Evolutionary conservation across 176 grass and related monocot species (phyloP).

Genomic region (Oryza meridionalis): DNA sequence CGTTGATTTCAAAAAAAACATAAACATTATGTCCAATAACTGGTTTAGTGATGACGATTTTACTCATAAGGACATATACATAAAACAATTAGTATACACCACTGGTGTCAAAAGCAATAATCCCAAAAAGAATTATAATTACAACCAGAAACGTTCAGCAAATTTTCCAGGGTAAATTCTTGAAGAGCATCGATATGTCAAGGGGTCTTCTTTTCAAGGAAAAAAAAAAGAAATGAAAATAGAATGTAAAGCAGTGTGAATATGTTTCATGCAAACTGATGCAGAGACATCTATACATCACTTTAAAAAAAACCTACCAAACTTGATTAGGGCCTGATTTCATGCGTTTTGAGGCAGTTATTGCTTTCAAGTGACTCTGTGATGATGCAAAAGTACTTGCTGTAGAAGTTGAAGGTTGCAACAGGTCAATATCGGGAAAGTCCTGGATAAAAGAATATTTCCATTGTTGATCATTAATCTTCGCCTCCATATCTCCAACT

Average conservation of each 20-base stretch:
- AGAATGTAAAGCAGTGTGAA: slow-evolving; percentile 22
- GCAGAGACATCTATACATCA: slow-evolving; percentile 9
- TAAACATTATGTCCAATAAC: background rate
- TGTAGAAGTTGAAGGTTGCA: slow-evolving; percentile 76
- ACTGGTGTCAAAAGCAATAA: background rate
- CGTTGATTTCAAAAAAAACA: slow-evolving; percentile 19
- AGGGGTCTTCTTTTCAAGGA: background rate
- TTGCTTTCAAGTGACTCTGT: slow-evolving; percentile 88
- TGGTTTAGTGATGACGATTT: background rate
- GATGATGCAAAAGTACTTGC: slow-evolving; percentile 68
- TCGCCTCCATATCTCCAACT: slow-evolving; percentile 79
- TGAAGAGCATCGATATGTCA: background rate
- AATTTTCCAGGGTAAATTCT: slow-evolving; percentile 13
- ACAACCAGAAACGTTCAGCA: slow-evolving; percentile 15
- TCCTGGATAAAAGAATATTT: slow-evolving; percentile 71
- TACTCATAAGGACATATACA: background rate
- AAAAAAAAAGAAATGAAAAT: slow-evolving; percentile 7
- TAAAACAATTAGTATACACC: background rate
- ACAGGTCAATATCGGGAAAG: slow-evolving; percentile 86
- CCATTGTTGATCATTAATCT: slow-evolving; percentile 73
- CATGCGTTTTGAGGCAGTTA: slow-evolving; percentile 96
- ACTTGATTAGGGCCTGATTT: slow-evolving; percentile 88
- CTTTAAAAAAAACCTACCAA: slow-evolving; percentile 64
- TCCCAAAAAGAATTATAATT: slow-evolving; percentile 1
- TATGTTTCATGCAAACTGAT: background rate